Percentiles rank a stretch among this genome's conserved stretches.
Conservation (phyloP, 345 rosid species). For the Euphorbia peplus region DNA sequence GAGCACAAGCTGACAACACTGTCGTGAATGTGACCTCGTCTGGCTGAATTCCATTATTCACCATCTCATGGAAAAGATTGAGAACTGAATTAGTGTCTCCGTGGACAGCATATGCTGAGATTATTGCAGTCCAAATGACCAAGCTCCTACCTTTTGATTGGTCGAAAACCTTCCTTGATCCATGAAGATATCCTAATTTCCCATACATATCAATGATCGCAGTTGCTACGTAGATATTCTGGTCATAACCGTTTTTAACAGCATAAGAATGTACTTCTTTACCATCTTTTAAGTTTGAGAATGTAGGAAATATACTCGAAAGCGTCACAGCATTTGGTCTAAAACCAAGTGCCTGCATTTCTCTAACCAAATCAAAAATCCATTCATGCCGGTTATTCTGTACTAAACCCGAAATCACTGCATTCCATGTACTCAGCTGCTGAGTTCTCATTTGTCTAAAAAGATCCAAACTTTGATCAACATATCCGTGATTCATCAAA, state of each 20-base stretch:
- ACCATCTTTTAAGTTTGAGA: conserved; percentile 62
- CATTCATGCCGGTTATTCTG: conserved; percentile 57
- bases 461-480: conserved; percentile 49
- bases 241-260: conserved; percentile 45
- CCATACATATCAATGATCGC: conserved; percentile 71
- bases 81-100: conserved; percentile 61
- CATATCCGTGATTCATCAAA: conserved; percentile 67
- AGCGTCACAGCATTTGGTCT: conserved; percentile 65
- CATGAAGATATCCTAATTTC: conserved; percentile 57
- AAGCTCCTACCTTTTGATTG: conserved; percentile 50
- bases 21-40: conserved; percentile 72
- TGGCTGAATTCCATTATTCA: conserved; percentile 46
- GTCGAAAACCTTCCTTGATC: conserved; percentile 60
- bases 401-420: conserved; percentile 70
- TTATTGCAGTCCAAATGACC: conserved; percentile 83
- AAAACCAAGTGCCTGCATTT: conserved; percentile 53
- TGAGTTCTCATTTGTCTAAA: conserved; percentile 47
- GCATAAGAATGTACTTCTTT: conserved; percentile 75
- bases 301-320: conserved; percentile 59
- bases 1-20: conserved; percentile 74
- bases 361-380: conserved; percentile 46
- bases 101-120: conserved; percentile 69
- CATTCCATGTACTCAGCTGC: conserved; percentile 69
- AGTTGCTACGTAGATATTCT: conserved; percentile 59
- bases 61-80: conserved; percentile 56